Percentiles rank a stretch among this genome's conserved stretches.
Conservation (phyloP, 345 rosid genomes). For the Streptanthus diversifolius region DNA sequence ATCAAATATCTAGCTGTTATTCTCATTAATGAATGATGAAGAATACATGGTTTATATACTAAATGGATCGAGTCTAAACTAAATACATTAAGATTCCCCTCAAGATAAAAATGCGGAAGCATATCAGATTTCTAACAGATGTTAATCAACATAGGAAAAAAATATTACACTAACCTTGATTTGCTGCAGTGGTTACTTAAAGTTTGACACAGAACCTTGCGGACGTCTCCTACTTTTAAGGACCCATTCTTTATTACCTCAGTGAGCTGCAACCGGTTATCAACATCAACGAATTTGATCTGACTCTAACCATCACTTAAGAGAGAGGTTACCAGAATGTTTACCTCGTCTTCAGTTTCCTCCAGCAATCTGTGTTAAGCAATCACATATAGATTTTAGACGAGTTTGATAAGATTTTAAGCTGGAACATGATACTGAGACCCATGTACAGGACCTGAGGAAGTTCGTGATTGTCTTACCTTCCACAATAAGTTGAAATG, state of each 20-base stretch:
- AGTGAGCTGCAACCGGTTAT: slow-evolving; percentile 50
- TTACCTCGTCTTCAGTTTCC: slow-evolving; percentile 93
- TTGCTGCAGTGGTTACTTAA: slow-evolving; percentile 68
- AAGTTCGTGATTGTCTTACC: slow-evolving; percentile 44
- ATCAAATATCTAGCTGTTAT: not conserved
- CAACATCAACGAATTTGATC: not conserved
- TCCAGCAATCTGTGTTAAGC: slow-evolving; percentile 60
- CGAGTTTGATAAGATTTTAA: not conserved
- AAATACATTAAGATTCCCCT: not conserved
- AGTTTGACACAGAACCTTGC: slow-evolving; percentile 72
- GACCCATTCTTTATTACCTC: slow-evolving; percentile 73
- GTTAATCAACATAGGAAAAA: not conserved
- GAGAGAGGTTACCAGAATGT: slow-evolving; percentile 7
- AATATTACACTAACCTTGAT: slow-evolving; percentile 45
- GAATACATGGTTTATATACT: not conserved
- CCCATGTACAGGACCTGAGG: not conserved
- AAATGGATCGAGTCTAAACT: not conserved
- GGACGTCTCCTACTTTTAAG: slow-evolving; percentile 62
- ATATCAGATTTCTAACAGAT: not conserved
- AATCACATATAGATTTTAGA: not conserved
- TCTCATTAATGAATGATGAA: not conserved
- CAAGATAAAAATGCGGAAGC: not conserved
- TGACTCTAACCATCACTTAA: slow-evolving; percentile 5
- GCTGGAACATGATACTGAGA: not conserved
- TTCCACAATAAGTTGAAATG: slow-evolving; percentile 88